A percentile compares a stretch with the other conserved stretches of the same genome.
Evolutionary conservation across 345 rosid genomes (phyloP).

Genomic region (Acer yangbiense): DNA sequence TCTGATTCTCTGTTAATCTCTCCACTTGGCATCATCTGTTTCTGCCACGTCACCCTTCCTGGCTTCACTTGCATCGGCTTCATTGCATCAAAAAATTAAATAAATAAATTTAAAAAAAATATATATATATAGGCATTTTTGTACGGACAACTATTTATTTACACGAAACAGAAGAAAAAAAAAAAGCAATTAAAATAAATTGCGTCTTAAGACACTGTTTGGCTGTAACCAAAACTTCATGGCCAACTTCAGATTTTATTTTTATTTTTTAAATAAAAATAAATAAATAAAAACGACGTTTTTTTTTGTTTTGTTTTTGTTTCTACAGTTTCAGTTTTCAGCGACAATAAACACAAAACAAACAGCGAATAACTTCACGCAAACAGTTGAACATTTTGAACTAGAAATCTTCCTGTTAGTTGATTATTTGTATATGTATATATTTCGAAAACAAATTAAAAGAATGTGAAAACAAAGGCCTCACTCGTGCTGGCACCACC

Average conservation of each 20-base stretch:
- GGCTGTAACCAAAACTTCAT: background rate
- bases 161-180: background rate
- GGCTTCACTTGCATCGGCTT: conserved; percentile 33
- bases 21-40: conserved; percentile 16
- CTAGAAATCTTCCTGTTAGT: background rate
- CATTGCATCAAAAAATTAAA: conserved; percentile 18
- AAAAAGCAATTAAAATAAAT: background rate
- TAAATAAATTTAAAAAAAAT: too few species aligned
- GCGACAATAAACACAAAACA: background rate
- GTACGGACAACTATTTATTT: background rate
- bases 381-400: background rate
- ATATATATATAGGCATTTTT: background rate
- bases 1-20: conserved; percentile 34
- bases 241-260: background rate
- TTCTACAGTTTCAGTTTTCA: background rate
- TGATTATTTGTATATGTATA: too few species aligned
- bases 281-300: background rate
- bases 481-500: conserved; percentile 18
- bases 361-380: background rate
- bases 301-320: background rate
- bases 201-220: background rate
- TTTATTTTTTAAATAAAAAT: background rate
- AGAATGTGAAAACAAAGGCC: background rate
- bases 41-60: conserved; percentile 22
- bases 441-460: too few species aligned